Evolutionary conservation across 768 basidiomycete genomes (phyloP), one percentile per base, ranked within the genome.

Genomic region (Sistotremastrum suecicum): DNA sequence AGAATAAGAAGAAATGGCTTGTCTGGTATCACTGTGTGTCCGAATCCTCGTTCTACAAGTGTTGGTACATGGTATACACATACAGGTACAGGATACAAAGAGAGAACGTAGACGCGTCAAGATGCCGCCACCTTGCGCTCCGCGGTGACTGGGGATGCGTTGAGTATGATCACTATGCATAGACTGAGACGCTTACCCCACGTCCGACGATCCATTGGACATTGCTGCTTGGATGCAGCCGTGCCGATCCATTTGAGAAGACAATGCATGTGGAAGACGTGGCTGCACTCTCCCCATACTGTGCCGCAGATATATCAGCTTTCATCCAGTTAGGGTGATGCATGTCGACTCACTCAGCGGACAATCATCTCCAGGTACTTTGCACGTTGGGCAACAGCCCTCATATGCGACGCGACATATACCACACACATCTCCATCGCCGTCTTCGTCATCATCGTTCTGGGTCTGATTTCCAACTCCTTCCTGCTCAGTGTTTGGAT

Each of bases 251-350:
- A 99, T 61, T 97, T 95, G 51, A 94, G 71, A 8, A 99, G 66
- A 63, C 94, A 98, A 60, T 99, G 94, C 88, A 97, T 91, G 60
- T 99, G 95, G 58, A 98, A 99, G 47, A 95, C 80, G 60, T 98
- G 95, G 5, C 80, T 88, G 58, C 94, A 99, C 64, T 95, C 82
- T 34, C 95, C 95, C 88, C 91, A 98, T 45, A 98, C 94, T 98
- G 52, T n/a, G 34, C 33, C 29, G 20, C 37, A 40, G n/a, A 12
- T 6, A n/a, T 36, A 28, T 8, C 7, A 40, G 38, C 20, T 20
- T 20, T 20, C 20, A 20, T 20, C 20, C 20, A 20, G 20, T 20
- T 20, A 20, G 20, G 20, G 20, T 20, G 20, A 20, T 20, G n/a
- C 54, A 41, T 34, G 40, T 30, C 44, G 8, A 71, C 80, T 57